These are phyloP conservation scores for Termitomyces sp. DNA, from an alignment of 768 basidiomycete species.

Conservation along the genomic window DNA sequence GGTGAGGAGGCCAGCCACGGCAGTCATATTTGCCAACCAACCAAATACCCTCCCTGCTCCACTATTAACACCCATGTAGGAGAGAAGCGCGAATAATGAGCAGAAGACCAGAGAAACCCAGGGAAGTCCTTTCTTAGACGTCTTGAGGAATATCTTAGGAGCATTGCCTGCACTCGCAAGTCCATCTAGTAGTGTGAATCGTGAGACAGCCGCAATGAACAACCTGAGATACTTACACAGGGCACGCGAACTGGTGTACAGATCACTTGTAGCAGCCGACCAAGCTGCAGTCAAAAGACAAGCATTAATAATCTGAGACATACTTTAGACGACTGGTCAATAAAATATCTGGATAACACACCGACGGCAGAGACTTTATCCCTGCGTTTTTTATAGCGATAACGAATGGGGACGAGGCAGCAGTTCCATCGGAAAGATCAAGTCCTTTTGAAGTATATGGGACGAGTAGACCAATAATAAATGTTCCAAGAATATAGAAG, in stretches of 20 bases:
- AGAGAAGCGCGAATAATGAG: conserved; percentile 61
- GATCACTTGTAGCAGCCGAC: conserved; percentile 86
- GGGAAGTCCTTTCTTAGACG: conserved; percentile 72
- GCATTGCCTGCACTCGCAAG: conserved; percentile 78
- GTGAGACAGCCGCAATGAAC: not conserved
- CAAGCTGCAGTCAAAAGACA: conserved; percentile 85
- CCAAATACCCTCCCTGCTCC: conserved; percentile 71
- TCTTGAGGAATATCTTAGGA: conserved; percentile 69
- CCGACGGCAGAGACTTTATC: conserved; percentile 80
- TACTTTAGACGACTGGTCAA: not conserved
- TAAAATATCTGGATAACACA: conserved; percentile 27
- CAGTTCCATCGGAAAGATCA: conserved; percentile 46
- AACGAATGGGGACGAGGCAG: conserved; percentile 83
- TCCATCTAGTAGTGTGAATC: conserved; percentile 47
- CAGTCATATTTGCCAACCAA: conserved; percentile 78
- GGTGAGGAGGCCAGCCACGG: conserved; percentile 65
- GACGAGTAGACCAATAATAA: conserved; percentile 79
- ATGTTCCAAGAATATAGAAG: conserved; percentile 67
- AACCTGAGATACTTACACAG: conserved; percentile 50
- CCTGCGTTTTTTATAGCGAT: conserved; percentile 84
- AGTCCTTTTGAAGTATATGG: conserved; percentile 62
- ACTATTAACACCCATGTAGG: conserved; percentile 71
- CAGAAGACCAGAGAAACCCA: conserved; percentile 66
- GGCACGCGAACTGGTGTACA: conserved; percentile 85
- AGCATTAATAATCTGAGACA: conserved; percentile 66